Evolutionary conservation across 2,329 filamentous ascomycete species (phyloP).

Genomic region (Coniosporium tulheliwenetii): DNA sequence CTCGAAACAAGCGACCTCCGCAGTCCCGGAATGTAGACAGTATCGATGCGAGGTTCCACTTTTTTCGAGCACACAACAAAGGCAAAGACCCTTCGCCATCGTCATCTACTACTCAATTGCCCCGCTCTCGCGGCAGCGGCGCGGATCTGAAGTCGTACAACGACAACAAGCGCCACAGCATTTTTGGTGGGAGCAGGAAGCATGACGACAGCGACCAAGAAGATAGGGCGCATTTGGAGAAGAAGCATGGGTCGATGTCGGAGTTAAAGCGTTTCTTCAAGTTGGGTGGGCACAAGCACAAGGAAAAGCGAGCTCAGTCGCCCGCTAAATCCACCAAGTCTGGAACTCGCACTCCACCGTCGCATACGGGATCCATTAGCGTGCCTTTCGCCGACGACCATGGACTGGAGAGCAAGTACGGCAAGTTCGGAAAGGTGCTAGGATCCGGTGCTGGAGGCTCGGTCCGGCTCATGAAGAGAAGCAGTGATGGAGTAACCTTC

Average conservation of each 20-base stretch:
- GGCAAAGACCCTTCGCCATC: neutral
- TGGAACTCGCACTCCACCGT: slow-evolving; percentile 22
- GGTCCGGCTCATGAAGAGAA: slow-evolving; percentile 84
- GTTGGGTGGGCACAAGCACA: slow-evolving; percentile 48
- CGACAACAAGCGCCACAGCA: slow-evolving; percentile 36
- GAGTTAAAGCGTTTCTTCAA: slow-evolving; percentile 96
- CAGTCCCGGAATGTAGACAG: slow-evolving; percentile 49
- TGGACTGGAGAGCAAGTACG: slow-evolving; percentile 78
- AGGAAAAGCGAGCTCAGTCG: slow-evolving; percentile 45
- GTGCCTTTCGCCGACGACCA: slow-evolving; percentile 93
- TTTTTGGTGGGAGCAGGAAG: slow-evolving; percentile 33
- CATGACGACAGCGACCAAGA: slow-evolving; percentile 28
- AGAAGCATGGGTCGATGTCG: slow-evolving; percentile 67
- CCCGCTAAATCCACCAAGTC: slow-evolving; percentile 43
- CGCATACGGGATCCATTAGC: slow-evolving; percentile 10
- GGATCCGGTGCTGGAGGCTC: slow-evolving; percentile 91
- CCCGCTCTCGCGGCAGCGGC: slow-evolving; percentile 28
- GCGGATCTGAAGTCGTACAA: slow-evolving; percentile 19
- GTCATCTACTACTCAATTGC: slow-evolving; percentile 16
- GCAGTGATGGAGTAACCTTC: slow-evolving; percentile 83
- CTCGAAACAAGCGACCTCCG: slow-evolving; percentile 62
- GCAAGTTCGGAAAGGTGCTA: slow-evolving; percentile 85
- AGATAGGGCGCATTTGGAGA: slow-evolving; percentile 12
- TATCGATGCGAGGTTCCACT: slow-evolving; percentile 73
- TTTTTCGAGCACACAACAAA: slow-evolving; percentile 38